These are phyloP conservation scores for Zygosaccharomyces pseudobailii DNA, from an alignment of 1,139 yeast genomes.

Conservation along the genomic window DNA sequence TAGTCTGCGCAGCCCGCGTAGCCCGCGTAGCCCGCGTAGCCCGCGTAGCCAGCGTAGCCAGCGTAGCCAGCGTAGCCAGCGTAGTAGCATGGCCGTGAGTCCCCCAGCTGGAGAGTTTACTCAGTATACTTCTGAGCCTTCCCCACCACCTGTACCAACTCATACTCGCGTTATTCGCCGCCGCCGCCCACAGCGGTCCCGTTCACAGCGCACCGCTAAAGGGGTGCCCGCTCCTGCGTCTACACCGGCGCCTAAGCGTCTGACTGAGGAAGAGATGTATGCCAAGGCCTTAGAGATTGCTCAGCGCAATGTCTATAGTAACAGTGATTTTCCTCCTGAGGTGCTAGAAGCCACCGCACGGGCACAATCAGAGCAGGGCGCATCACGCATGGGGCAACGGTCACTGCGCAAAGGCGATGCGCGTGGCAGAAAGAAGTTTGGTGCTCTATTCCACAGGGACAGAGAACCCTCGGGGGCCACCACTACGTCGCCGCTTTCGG, in stretches of 20 bases:
- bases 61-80: not conserved
- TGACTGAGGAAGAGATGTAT: constrained; percentile 35
- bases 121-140: not conserved
- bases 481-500: not conserved
- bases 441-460: constrained; percentile 1
- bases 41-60: too few species aligned
- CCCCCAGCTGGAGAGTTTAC: not conserved
- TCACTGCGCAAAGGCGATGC: not conserved
- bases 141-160: not conserved
- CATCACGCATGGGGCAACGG: constrained; percentile 1
- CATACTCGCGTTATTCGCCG: not conserved
- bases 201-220: not conserved
- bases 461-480: not conserved
- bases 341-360: not conserved
- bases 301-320: constrained; percentile 19
- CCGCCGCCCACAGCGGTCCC: not conserved
- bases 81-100: not conserved
- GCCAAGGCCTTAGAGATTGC: constrained; percentile 35
- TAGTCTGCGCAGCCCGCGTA: too few species aligned
- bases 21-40: too few species aligned
- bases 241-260: constrained; percentile 3
- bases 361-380: not conserved
- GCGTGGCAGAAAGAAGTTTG: constrained; percentile 1
- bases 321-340: constrained; percentile 10
- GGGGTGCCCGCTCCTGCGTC: not conserved